A percentile compares a stretch with the other conserved stretches of the same genome.
These are phyloP conservation scores for Colletotrichum siamense DNA, from an alignment of 2,329 filamentous ascomycete species.

Conservation along the genomic window DNA sequence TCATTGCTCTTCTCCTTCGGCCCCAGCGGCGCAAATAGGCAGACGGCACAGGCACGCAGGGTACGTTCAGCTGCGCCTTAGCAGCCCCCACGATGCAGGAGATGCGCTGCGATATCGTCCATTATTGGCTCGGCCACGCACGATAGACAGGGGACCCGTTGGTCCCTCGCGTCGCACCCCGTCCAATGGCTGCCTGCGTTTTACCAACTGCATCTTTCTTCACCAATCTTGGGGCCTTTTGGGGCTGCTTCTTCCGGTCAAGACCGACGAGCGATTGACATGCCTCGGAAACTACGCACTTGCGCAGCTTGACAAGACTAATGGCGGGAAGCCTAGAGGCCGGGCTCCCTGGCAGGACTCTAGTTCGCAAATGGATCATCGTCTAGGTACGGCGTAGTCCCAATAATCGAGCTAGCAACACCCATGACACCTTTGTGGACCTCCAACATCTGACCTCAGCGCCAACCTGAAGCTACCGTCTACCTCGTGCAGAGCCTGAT, in stretches of 20 bases:
- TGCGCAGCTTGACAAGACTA: neutral
- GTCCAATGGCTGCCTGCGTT: neutral
- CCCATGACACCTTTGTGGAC: slow-evolving; percentile 12
- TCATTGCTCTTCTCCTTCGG: neutral
- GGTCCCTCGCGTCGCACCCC: slow-evolving; percentile 5
- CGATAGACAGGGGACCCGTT: neutral
- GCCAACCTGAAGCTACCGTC: neutral
- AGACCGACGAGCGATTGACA: neutral
- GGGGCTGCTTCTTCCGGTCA: slow-evolving; percentile 1
- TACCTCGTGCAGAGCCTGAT: neutral
- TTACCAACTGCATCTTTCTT: slow-evolving; percentile 10
- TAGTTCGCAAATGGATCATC: neutral
- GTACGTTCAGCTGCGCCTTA: slow-evolving; percentile 15
- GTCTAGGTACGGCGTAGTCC: neutral
- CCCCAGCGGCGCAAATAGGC: neutral
- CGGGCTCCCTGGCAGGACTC: neutral
- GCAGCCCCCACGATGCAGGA: slow-evolving; percentile 14
- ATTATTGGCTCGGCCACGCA: slow-evolving; percentile 18
- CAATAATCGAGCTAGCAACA: neutral
- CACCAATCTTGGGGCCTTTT: neutral
- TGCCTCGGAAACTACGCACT: slow-evolving; percentile 3
- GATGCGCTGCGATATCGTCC: neutral
- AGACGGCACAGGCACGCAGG: slow-evolving; percentile 9
- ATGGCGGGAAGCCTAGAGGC: neutral
- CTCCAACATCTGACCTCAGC: slow-evolving; percentile 14